Base-by-base conservation (phyloP, 148 eudicot genomes). In the Chenopodium formosanum region DNA sequence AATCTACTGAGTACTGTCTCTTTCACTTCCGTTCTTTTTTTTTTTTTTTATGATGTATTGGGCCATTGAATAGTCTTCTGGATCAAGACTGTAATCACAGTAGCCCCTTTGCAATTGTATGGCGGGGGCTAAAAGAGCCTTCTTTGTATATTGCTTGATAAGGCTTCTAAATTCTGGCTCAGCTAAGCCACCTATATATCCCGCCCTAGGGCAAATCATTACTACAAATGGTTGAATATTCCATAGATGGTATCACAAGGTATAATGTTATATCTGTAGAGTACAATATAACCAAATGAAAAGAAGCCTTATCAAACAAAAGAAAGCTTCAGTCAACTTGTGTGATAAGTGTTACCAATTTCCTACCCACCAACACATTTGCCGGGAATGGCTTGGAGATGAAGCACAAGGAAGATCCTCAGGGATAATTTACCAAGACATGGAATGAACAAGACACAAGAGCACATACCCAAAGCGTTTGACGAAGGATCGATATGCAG, bases 401-500 rank as follows among this genome's bases (percentile, higher is more conserved):
- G 12, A 63, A 53, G 16, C 64, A 53, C 64, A 53, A 53, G 22
- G 64, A 22, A 20, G 72, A 17, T 14, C 22, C 23, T n/a, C 27
- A 8, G 44, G 31, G 62, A 13, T 7, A 60, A 79, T 40, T 67
- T 32, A 56, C 58, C 76, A 53, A 66, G 23, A 76, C 78, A 40
- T 29, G 29, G 60, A 68, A 62, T 12, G 29, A 23, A 64, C 22
- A 79, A 25, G 70, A 53, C 23, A 62, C 20, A 79, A 78, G 63
- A 77, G 76, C 67, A 81, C 90, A 25, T 84, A 96, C 99, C 98
- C 99, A 69, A 92, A 96, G 46, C 98, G 97, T 86, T 94, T 94
- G 64, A 96, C 89, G 82, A 96, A 96, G 76, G 97, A 94, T 88
- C 99, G 86, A 89, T 96, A 96, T 32, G 99, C 98, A 60, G 99